phyloP scores from a whole-genome alignment of 768 basidiomycete species.

The Lentinula raphanica region DNA sequence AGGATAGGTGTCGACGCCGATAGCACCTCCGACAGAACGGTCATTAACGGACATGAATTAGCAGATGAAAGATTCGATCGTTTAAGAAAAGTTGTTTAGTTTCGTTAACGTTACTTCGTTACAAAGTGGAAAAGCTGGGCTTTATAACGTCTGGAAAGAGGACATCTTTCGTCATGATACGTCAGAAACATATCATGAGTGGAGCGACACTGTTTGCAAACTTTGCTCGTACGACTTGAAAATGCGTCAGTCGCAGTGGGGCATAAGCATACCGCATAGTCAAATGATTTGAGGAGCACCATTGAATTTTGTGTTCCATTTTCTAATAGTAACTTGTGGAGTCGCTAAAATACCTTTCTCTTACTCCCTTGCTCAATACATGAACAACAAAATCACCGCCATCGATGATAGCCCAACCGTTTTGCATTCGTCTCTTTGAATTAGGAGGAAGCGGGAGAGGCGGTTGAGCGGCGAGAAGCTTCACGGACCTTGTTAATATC shows the following conservation, averaged over 20 bases:
- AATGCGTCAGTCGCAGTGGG: neutral
- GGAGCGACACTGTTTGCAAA: neutral
- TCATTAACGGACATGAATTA: conserved; percentile 36
- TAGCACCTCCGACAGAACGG: conserved; percentile 17
- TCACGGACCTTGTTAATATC: neutral
- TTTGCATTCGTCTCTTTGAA: conserved; percentile 50
- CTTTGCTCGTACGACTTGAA: neutral
- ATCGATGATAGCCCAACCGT: conserved; percentile 84
- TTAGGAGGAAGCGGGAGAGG: conserved; percentile 61
- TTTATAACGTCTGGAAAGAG: neutral
- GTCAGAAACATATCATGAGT: conserved; percentile 2
- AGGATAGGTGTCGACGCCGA: conserved; percentile 34
- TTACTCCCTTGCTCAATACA: conserved; percentile 59
- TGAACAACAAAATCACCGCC: conserved; percentile 79
- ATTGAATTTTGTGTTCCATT: neutral
- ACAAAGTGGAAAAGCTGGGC: neutral
- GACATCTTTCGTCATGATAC: neutral
- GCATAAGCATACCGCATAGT: neutral
- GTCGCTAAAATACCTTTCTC: conserved; percentile 62
- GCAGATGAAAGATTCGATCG: conserved; percentile 1
- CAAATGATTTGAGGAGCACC: neutral
- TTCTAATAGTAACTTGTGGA: neutral
- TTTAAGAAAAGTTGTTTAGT: neutral
- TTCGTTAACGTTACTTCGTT: neutral
- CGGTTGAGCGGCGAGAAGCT: conserved; percentile 58